Evolutionary conservation across 2,329 filamentous ascomycete genomes (phyloP).

Genomic region (Cryphonectria parasitica): DNA sequence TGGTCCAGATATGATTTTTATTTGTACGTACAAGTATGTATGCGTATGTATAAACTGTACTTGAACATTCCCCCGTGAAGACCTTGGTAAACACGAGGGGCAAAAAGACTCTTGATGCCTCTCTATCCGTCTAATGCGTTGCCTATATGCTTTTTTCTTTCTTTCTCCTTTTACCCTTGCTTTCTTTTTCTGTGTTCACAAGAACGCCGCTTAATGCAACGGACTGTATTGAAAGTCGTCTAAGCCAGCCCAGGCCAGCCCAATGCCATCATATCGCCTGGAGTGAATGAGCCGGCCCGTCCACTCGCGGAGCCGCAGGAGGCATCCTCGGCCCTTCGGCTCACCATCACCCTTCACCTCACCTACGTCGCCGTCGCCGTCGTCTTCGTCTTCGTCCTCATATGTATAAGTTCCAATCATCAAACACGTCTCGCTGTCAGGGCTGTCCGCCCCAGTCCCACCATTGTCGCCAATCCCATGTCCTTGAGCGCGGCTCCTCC

Average conservation of each 20-base stretch:
- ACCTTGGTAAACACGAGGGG: background rate
- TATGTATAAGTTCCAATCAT: background rate
- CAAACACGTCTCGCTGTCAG: background rate
- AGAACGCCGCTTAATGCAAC: conserved; percentile 7
- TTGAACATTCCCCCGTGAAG: background rate
- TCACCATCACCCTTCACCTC: background rate
- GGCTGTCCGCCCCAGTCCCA: background rate
- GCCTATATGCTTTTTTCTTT: background rate
- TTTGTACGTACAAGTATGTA: background rate
- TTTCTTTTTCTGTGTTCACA: background rate
- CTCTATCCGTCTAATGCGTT: background rate
- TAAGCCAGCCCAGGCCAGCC: conserved; percentile 4
- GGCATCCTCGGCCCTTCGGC: conserved; percentile 10
- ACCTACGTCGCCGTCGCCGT: too few relatives aligned
- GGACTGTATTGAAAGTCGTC: conserved; percentile 10
- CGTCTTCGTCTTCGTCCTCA: conserved; percentile 3
- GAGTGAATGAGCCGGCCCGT: background rate
- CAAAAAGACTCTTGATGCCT: background rate
- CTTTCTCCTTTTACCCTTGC: background rate
- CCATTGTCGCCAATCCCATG: too few relatives aligned
- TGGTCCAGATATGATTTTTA: background rate
- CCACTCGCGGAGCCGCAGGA: conserved; percentile 6
- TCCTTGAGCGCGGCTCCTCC: background rate
- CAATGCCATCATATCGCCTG: background rate
- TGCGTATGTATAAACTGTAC: background rate